Conservation (phyloP, 2,329 filamentous ascomycete genomes). For the Verticillium tricorpus region DNA sequence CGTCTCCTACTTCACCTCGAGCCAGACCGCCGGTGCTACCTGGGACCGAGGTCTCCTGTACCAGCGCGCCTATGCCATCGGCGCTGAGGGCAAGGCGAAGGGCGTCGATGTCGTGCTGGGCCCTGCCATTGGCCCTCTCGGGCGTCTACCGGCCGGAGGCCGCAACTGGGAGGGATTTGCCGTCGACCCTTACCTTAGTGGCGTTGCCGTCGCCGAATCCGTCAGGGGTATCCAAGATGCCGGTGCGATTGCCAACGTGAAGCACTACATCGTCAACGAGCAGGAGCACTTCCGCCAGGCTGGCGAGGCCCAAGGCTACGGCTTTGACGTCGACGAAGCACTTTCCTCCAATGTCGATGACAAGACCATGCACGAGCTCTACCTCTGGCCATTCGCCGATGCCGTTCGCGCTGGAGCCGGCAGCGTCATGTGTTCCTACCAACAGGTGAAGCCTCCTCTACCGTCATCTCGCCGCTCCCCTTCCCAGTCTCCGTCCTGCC, state of each 20-base stretch:
- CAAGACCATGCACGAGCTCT: slow-evolving; percentile 70
- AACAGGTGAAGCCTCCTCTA: slow-evolving; percentile 73
- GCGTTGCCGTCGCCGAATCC: slow-evolving; percentile 65
- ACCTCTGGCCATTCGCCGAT: slow-evolving; percentile 75
- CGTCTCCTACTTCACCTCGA: slow-evolving; percentile 75
- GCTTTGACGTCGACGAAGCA: slow-evolving; percentile 58
- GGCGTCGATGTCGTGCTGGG: slow-evolving; percentile 69
- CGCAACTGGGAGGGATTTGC: slow-evolving; percentile 65
- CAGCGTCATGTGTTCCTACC: slow-evolving; percentile 64
- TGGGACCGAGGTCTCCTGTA: slow-evolving; percentile 70
- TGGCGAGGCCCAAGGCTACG: slow-evolving; percentile 45
- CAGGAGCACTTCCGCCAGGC: slow-evolving; percentile 73
- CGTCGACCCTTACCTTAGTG: slow-evolving; percentile 71
- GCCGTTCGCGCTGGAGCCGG: slow-evolving; percentile 64
- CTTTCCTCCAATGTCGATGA: slow-evolving; percentile 63
- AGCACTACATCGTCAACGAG: slow-evolving; percentile 71
- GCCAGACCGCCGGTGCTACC: slow-evolving; percentile 75
- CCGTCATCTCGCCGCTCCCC: slow-evolving; percentile 41
- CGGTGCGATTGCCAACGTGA: slow-evolving; percentile 78
- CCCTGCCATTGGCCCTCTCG: slow-evolving; percentile 42
- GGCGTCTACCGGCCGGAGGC: slow-evolving; percentile 39
- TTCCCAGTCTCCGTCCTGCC: no score
- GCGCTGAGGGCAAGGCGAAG: slow-evolving; percentile 65
- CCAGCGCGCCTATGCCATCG: slow-evolving; percentile 42
- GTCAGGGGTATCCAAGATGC: slow-evolving; percentile 77